phyloP scores from a whole-genome alignment of 2,329 filamentous ascomycete species.

The Neoscytalidium dimidiatum region DNA sequence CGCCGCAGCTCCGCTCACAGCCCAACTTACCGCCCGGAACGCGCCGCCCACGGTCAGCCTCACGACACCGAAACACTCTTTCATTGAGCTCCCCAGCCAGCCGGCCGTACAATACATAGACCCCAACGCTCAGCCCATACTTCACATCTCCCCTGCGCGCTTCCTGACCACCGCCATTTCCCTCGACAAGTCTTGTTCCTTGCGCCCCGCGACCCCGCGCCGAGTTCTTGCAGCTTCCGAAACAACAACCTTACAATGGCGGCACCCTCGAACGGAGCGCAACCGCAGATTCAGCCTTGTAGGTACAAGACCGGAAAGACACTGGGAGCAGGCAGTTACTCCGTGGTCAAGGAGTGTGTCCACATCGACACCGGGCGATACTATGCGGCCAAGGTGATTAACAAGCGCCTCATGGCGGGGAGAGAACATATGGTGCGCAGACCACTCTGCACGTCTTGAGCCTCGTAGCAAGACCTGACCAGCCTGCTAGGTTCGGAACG shows the following conservation, averaged over 20 bases:
- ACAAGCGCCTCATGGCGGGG: constrained; percentile 96
- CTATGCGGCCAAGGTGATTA: constrained; percentile 99
- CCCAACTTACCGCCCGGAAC: constrained; percentile 2
- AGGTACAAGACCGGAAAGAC: constrained; percentile 99
- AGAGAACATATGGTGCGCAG: constrained; percentile 88
- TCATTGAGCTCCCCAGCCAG: not conserved
- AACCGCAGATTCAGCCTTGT: constrained; percentile 74
- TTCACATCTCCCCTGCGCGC: not conserved
- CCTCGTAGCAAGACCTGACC: not conserved
- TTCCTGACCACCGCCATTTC: not conserved
- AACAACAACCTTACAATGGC: constrained; percentile 5
- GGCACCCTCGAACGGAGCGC: constrained; percentile 4
- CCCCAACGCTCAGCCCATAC: not conserved
- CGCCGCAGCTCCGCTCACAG: not conserved
- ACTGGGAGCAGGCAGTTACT: constrained; percentile 92
- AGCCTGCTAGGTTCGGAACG: constrained; percentile 76
- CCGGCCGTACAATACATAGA: not conserved
- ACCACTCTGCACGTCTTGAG: not conserved
- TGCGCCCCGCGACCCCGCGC: not conserved
- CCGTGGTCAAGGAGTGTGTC: constrained; percentile 97
- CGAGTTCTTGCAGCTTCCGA: not conserved
- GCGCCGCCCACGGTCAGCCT: not conserved
- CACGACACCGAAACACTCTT: not conserved
- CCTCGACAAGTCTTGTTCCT: not conserved
- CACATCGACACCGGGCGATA: constrained; percentile 97